Evolutionary conservation across 495 filamentous ascomycete genomes (phyloP).

Genomic region (Chaetomium tenue): DNA sequence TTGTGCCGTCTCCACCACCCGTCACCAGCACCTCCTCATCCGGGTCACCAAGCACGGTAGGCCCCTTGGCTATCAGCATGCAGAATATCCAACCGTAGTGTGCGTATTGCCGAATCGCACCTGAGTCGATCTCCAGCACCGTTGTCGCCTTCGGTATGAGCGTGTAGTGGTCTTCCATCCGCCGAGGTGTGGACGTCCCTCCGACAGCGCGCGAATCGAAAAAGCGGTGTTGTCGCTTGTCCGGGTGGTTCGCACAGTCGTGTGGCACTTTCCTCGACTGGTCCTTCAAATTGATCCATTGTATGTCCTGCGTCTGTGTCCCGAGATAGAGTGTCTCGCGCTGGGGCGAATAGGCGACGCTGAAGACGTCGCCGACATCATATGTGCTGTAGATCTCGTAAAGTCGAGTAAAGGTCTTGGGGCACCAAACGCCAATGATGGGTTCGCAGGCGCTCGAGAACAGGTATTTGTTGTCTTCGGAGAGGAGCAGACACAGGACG

Average conservation of each 20-base stretch:
- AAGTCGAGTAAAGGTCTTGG: slow-evolving; percentile 49
- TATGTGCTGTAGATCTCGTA: slow-evolving; percentile 92
- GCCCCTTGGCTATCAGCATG: slow-evolving; percentile 75
- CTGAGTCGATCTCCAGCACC: slow-evolving; percentile 75
- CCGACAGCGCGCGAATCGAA: slow-evolving; percentile 89
- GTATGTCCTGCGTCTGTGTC: slow-evolving; percentile 91
- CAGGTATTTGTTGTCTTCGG: slow-evolving; percentile 67
- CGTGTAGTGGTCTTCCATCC: slow-evolving; percentile 50
- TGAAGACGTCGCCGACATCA: slow-evolving; percentile 95
- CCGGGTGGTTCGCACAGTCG: slow-evolving; percentile 68
- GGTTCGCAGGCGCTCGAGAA: slow-evolving; percentile 95
- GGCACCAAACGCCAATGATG: slow-evolving; percentile 75
- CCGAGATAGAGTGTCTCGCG: slow-evolving; percentile 85
- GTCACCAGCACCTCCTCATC: slow-evolving; percentile 81
- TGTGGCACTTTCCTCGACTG: slow-evolving; percentile 53
- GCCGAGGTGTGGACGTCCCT: slow-evolving; percentile 70
- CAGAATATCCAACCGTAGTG: slow-evolving; percentile 95
- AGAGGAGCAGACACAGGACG: slow-evolving; percentile 80
- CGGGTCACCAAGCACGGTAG: slow-evolving; percentile 57
- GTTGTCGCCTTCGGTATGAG: slow-evolving; percentile 55
- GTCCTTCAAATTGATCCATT: slow-evolving; percentile 57
- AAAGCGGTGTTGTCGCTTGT: slow-evolving; percentile 81
- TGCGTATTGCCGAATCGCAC: slow-evolving; percentile 81
- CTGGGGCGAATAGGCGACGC: slow-evolving; percentile 75
- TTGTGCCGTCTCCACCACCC: slow-evolving; percentile 87